These are phyloP conservation scores for Trichoderma sp. DNA, from an alignment of 2,329 filamentous ascomycete genomes.

Conservation along the genomic window DNA sequence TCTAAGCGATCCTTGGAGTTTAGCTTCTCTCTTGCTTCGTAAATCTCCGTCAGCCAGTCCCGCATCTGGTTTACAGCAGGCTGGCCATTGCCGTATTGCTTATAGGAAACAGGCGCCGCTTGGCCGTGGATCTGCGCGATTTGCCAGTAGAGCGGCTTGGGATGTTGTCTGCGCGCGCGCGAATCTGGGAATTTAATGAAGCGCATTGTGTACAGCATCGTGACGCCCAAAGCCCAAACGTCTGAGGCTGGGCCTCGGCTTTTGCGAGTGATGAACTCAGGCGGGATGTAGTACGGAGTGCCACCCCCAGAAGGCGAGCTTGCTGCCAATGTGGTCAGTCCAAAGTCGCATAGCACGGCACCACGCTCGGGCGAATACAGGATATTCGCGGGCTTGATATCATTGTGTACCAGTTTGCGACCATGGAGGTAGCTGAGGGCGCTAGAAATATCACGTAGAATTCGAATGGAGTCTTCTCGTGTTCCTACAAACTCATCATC, in stretches of 20 bases:
- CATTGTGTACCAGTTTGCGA: conserved; percentile 56
- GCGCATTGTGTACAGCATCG: conserved; percentile 58
- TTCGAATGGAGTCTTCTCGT: conserved; percentile 49
- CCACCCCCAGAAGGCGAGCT: conserved; percentile 52
- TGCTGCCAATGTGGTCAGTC: conserved; percentile 49
- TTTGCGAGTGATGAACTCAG: conserved; percentile 57
- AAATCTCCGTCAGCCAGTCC: conserved; percentile 54
- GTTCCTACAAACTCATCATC: conserved; percentile 52
- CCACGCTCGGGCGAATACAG: conserved; percentile 58
- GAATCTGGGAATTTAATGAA: conserved; percentile 56
- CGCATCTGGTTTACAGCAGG: conserved; percentile 53
- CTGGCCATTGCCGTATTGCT: conserved; percentile 38
- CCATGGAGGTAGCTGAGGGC: conserved; percentile 57
- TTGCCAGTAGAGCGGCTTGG: conserved; percentile 55
- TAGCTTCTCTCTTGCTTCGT: conserved; percentile 46
- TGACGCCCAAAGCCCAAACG: conserved; percentile 59
- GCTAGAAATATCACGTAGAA: conserved; percentile 53
- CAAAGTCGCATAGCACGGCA: conserved; percentile 61
- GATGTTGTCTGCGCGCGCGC: conserved; percentile 47
- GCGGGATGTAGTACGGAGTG: conserved; percentile 61
- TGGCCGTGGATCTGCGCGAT: conserved; percentile 55
- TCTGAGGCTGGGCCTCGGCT: conserved; percentile 55
- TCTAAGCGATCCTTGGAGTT: conserved; percentile 50
- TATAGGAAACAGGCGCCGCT: conserved; percentile 30
- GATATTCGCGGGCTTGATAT: conserved; percentile 62